Evolutionary conservation across 73 alveolate species (phyloP).

Genomic region (Tetrahymena malaccensis): DNA sequence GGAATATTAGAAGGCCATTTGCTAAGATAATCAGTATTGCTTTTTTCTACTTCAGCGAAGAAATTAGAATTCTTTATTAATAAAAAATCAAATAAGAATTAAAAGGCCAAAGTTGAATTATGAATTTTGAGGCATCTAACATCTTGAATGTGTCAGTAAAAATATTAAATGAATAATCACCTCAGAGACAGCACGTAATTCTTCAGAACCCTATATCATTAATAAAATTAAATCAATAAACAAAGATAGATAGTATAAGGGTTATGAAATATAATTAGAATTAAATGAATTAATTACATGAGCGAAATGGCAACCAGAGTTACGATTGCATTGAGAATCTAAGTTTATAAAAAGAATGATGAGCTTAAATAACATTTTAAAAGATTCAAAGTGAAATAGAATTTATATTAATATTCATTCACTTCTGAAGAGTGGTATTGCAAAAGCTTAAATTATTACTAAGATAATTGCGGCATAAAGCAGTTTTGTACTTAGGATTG

Average conservation of each 20-base stretch:
- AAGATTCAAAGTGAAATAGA: background rate
- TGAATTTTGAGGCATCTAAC: background rate
- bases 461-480: background rate
- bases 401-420: background rate
- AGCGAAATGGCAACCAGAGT: background rate
- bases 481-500: background rate
- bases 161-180: background rate
- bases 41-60: background rate
- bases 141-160: background rate
- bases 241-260: background rate
- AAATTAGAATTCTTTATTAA: background rate
- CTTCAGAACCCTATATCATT: background rate
- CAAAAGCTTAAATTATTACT: background rate
- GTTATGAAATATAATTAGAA: background rate
- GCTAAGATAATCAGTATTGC: background rate
- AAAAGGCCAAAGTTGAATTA: background rate
- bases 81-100: background rate
- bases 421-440: background rate
- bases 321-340: background rate
- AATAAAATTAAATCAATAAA: background rate
- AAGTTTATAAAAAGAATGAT: background rate
- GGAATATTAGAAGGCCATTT: background rate
- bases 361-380: background rate
- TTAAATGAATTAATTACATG: background rate
- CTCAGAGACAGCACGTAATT: background rate